phyloP scores from a whole-genome alignment of 768 basidiomycete species.

The Suillus clintonianus region DNA sequence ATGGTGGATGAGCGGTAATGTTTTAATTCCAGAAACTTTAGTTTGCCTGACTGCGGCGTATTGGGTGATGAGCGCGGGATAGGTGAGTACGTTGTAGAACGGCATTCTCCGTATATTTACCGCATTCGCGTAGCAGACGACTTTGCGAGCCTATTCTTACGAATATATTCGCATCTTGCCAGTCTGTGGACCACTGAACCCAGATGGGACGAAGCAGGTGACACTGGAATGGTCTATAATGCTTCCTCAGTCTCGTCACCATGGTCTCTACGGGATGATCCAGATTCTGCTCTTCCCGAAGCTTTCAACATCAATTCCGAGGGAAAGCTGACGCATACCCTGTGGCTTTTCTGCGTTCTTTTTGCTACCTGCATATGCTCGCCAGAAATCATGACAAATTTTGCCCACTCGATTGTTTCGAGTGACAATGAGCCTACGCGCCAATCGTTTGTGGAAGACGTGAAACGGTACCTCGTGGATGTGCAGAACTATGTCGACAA shows the following conservation, averaged over 20 bases:
- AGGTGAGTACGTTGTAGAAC: constrained; percentile 1
- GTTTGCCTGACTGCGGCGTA: background rate
- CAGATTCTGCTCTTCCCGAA: background rate
- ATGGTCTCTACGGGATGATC: no score
- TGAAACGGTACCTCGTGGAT: constrained; percentile 9
- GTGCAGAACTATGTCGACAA: constrained; percentile 12
- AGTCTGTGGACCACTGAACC: background rate
- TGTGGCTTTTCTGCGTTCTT: constrained; percentile 50
- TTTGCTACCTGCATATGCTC: constrained; percentile 13
- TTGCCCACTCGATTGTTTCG: constrained; percentile 10
- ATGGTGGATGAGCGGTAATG: background rate
- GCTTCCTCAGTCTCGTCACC: background rate
- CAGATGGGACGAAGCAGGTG: background rate
- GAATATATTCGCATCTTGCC: background rate
- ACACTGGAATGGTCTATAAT: background rate
- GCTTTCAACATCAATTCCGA: constrained; percentile 48
- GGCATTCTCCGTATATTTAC: background rate
- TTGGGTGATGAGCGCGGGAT: background rate
- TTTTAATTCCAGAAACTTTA: constrained; percentile 1
- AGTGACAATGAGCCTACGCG: background rate
- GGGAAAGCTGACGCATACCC: constrained; percentile 48
- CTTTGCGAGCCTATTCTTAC: background rate
- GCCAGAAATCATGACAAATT: background rate
- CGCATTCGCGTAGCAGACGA: background rate
- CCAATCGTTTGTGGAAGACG: background rate